Conservation (phyloP, 768 basidiomycete species). For the Sistotremastrum suecicum region DNA sequence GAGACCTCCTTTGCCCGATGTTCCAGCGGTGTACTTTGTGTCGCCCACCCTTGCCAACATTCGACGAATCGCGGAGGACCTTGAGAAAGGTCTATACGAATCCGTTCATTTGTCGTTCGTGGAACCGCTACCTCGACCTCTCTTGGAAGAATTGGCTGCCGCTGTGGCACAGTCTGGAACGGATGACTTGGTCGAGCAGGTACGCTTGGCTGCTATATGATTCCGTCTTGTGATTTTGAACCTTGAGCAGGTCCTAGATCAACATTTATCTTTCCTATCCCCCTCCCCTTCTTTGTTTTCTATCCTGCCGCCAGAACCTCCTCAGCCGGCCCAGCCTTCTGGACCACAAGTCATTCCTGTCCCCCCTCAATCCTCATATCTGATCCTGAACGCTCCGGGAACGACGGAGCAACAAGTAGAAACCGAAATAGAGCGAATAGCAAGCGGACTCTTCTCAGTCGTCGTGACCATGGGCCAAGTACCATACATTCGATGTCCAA, state of each 20-base stretch:
- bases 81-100: conserved; percentile 81
- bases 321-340: conserved; percentile 22
- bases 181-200: conserved; percentile 70
- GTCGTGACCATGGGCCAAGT: conserved; percentile 81
- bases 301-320: conserved; percentile 47
- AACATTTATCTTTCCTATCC: conserved; percentile 91
- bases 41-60: conserved; percentile 81
- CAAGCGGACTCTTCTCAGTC: conserved; percentile 83
- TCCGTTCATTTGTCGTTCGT: conserved; percentile 93
- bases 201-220: conserved; percentile 13
- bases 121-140: conserved; percentile 72
- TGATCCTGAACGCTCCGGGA: conserved; percentile 79
- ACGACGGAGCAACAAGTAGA: conserved; percentile 88
- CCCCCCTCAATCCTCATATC: conserved; percentile 50
- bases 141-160: conserved; percentile 88
- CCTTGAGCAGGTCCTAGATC: conserved; percentile 69
- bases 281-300: conserved; percentile 92
- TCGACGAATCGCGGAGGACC: conserved; percentile 83
- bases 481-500: conserved; percentile 87
- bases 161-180: conserved; percentile 76
- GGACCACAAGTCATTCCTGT: conserved; percentile 15
- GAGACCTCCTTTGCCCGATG: conserved; percentile 83
- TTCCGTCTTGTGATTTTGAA: background rate
- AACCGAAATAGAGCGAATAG: conserved; percentile 82
- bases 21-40: conserved; percentile 95